phyloP scores from a whole-genome alignment of 202 grass and related monocot species.

The Sporobolus alterniflorus region DNA sequence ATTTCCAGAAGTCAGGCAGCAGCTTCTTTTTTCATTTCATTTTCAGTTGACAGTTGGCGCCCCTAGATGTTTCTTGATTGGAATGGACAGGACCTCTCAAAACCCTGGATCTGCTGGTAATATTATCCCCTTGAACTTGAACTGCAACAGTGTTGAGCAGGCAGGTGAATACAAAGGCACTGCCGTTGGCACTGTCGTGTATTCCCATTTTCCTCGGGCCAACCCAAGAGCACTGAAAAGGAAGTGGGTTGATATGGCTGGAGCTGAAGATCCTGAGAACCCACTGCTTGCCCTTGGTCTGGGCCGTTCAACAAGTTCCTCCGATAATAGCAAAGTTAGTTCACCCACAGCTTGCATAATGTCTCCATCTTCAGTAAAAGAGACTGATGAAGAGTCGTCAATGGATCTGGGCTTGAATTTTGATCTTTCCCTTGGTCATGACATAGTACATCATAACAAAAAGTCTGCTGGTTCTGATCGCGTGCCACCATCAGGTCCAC shows the following conservation, averaged over 20 bases:
- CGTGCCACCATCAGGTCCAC: background rate
- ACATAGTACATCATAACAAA: constrained; percentile 26
- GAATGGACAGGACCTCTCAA: constrained; percentile 50
- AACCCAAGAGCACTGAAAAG: constrained; percentile 42
- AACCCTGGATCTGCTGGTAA: constrained; percentile 37
- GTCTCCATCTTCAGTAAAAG: constrained; percentile 54
- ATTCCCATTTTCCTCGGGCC: constrained; percentile 31
- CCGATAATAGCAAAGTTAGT: constrained; percentile 61
- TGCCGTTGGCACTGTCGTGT: constrained; percentile 24
- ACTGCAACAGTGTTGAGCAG: constrained; percentile 30
- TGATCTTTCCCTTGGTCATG: constrained; percentile 47
- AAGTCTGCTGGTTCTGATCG: constrained; percentile 36
- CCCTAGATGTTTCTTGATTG: constrained; percentile 30
- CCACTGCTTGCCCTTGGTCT: constrained; percentile 46
- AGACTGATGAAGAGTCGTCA: constrained; percentile 63
- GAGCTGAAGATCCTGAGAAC: constrained; percentile 27
- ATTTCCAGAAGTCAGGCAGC: constrained; percentile 52
- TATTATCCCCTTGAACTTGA: constrained; percentile 8
- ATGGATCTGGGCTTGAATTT: constrained; percentile 56
- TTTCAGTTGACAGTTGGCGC: constrained; percentile 1
- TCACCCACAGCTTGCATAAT: constrained; percentile 49
- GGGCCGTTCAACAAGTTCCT: constrained; percentile 58
- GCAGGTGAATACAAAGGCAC: constrained; percentile 32
- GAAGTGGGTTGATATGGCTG: constrained; percentile 48
- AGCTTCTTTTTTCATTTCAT: constrained; percentile 41